Evolutionary conservation across 2,329 filamentous ascomycete genomes (phyloP), one percentile per base, ranked within the genome.

Genomic region (Rosellinia necatrix): DNA sequence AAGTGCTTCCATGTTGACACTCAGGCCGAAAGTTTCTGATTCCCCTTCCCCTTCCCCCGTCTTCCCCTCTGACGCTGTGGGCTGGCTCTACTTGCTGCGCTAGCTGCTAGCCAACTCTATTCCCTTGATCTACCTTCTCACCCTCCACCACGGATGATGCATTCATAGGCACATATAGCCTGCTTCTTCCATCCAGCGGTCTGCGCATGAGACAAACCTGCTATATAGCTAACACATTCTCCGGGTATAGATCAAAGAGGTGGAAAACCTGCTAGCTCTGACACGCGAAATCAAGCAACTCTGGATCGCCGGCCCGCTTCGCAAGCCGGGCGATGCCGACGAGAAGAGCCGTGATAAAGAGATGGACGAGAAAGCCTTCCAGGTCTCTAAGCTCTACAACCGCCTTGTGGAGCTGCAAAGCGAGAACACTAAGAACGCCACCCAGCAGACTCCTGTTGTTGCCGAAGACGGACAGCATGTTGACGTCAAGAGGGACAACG

Each of bases 241-340:
- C 35, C 13, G 17, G 15, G 3, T 15, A 27, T 48, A 78, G 75
- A 72, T 76, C 53, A 68, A 72, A 56, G 73, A 74, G 7, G 61
- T 74, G 25, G 70, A 81, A 56, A 75, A 79, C 55, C 70, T 82
- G 3, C 71, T 81, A 3, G 66, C 70, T 24, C 69, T 82, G 10
- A 80, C 73, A 15, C 75, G 78, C 32, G 75, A 77, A 59, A 71
- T 82, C 53, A 79, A 80, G 60, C 74, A 78, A 51, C 70, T 81
- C 21, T 81, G 78, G 78, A 71, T 80, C 9, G 73, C 76, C 52
- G 79, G 80, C 2, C 74, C 78, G 1, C 68, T 81, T 21, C 72
- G 73, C 53, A 72, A 69, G 41, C 72, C 77, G 3, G 76, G 74
- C 38, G 75, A 78, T 46, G 75, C 75, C 32, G 73, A 75, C 15